Base-by-base conservation (phyloP, 1,139 yeast species). In the Yamadazyma oceani region DNA sequence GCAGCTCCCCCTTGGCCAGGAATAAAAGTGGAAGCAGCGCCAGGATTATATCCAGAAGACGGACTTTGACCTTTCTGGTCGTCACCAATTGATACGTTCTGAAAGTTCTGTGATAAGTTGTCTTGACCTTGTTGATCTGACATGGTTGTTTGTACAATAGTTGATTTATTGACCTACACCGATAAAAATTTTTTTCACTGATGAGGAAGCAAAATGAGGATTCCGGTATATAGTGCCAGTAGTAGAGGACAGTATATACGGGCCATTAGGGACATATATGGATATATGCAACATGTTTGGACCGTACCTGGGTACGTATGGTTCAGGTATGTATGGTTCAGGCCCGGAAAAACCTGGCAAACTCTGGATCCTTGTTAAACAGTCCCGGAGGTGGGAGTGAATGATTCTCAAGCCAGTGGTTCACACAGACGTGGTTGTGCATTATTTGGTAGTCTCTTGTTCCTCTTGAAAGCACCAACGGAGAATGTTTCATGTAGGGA, bases 101-200 rank as follows among this genome's bases (percentile, higher is more conserved):
- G 76, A 53, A 82, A 62, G 54, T 77, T 78, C 48, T 77, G 70
- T 37, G 78, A 63, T 66, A 81, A 64, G 42, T 79, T 69, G 50
- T 80, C 80, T 45, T 70, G 69, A 50, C 64, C 70, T 39, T 58
- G 59, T 44, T 66, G 65, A 42, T 72, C 76, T 38, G 81, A 71
- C 82, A 76, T 75, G n/a, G n/a, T n/a, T 30, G 12, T 31, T 19
- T 11, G 17, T 14, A n/a, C n/a, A n/a, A n/a, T n/a, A 11, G 30
- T 7, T 27, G 30, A 9, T 8, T 27, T n/a, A n/a, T n/a, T n/a
- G n/a, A n/a, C n/a, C n/a, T n/a, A 11, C 13, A 26, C 4, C 13
- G 13, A 17, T 35, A 36, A 40, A 45, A 40, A 41, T 35, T 23
- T 45, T 45, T 42, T 40, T 39, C 38, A 29, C 24, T 15, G 12